A percentile compares a stretch with the other conserved stretches of the same genome.
Evolutionary conservation across 2,329 filamentous ascomycete genomes (phyloP).

Genomic region (Macrophomina pseudophaseolina): DNA sequence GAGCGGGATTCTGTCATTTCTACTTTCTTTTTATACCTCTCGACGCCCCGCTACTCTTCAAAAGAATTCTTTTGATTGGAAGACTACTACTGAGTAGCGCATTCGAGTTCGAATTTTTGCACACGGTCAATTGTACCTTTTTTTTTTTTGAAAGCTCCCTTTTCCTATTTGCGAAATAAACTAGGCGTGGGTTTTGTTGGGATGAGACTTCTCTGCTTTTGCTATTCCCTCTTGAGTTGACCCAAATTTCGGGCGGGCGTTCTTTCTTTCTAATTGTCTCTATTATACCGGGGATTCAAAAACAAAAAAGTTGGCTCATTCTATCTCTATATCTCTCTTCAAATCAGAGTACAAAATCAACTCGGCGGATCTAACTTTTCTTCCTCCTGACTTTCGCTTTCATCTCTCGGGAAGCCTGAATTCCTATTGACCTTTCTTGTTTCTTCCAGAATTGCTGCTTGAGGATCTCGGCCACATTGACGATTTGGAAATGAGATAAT

Average conservation of each 20-base stretch:
- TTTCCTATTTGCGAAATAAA: conserved; percentile 6
- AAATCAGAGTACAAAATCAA: conserved; percentile 18
- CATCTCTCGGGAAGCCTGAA: neutral
- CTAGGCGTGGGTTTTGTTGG: conserved; percentile 9
- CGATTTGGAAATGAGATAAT: no score
- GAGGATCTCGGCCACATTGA: no score
- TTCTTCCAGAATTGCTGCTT: no score
- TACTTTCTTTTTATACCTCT: conserved; percentile 12
- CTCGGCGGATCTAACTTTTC: conserved; percentile 1
- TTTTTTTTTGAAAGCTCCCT: no score
- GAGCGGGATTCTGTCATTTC: conserved; percentile 19
- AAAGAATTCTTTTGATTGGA: neutral
- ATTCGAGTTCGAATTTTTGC: neutral
- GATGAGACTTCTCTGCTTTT: conserved; percentile 13
- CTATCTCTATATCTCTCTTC: neutral
- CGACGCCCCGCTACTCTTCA: neutral
- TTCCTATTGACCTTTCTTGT: no score
- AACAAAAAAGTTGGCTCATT: conserved; percentile 20
- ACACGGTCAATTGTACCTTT: neutral
- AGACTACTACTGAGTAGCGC: neutral
- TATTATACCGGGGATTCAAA: conserved; percentile 2
- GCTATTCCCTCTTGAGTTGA: conserved; percentile 19
- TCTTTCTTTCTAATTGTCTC: neutral
- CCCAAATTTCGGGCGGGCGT: conserved; percentile 12
- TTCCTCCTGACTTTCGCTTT: neutral